A percentile compares a stretch with the other conserved stretches of the same genome.
phyloP scores from a whole-genome alignment of 148 eudicot species.

The Rhododendron simsii region DNA sequence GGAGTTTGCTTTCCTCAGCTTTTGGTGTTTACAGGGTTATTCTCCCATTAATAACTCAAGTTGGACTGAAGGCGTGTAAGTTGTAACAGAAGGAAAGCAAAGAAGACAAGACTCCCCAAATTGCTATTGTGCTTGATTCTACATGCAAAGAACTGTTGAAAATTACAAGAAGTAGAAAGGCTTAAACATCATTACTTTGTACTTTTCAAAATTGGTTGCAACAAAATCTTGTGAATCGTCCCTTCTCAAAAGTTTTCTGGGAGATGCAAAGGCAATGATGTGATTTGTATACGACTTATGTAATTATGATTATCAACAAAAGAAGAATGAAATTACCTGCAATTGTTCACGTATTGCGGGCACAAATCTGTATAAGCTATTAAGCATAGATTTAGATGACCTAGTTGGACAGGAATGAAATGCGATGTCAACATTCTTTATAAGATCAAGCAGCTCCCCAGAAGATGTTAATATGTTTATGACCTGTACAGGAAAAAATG shows the following conservation, averaged over 20 bases:
- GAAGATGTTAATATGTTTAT: conserved; percentile 64
- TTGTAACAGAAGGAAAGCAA: background rate
- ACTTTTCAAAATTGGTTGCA: background rate
- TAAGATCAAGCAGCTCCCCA: conserved; percentile 55
- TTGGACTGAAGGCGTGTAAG: background rate
- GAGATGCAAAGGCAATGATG: background rate
- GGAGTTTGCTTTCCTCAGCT: background rate
- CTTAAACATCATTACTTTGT: background rate
- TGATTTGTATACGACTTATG: background rate
- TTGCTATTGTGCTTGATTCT: background rate
- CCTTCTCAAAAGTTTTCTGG: background rate
- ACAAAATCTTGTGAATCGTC: background rate
- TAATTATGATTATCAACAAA: background rate
- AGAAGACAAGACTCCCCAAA: background rate
- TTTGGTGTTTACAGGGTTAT: background rate
- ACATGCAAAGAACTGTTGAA: background rate
- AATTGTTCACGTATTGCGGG: conserved; percentile 73
- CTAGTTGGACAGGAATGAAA: conserved; percentile 56
- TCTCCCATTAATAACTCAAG: background rate
- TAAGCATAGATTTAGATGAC: conserved; percentile 46
- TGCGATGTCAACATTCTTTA: conserved; percentile 64
- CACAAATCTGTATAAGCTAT: conserved; percentile 49
- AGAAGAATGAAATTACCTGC: conserved; percentile 46
- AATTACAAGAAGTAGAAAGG: background rate
- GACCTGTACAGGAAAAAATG: conserved; percentile 42